A percentile compares a stretch with the other conserved stretches of the same genome.
Evolutionary conservation across 83 land plant genomes (phyloP).

Genomic region (Picea mariana): DNA sequence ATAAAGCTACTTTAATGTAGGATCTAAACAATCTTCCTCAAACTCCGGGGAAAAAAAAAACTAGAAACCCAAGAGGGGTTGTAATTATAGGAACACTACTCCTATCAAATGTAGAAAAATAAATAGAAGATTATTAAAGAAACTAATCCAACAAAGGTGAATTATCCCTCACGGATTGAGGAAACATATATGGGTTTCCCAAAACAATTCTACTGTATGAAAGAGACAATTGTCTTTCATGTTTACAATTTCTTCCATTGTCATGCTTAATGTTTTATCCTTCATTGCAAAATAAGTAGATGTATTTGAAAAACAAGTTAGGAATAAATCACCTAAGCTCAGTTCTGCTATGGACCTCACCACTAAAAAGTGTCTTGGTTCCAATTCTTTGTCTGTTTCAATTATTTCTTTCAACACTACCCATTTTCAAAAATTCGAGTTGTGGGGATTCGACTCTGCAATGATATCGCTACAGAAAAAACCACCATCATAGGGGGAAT

Average conservation of each 20-base stretch:
- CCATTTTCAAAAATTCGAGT: too few relatives aligned
- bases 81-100: constrained; percentile 16
- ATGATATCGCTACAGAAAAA: too few relatives aligned
- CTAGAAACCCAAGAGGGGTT: constrained; percentile 72
- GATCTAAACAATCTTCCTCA: constrained; percentile 71
- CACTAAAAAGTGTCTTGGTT: too few relatives aligned
- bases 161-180: constrained; percentile 17
- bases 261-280: constrained; percentile 47
- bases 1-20: constrained; percentile 59
- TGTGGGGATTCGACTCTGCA: too few relatives aligned
- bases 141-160: constrained; percentile 48
- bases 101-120: constrained; percentile 36
- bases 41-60: constrained; percentile 52
- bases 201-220: constrained; percentile 78
- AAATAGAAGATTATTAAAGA: constrained; percentile 44
- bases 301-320: too few relatives aligned
- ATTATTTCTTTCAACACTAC: too few relatives aligned
- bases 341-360: too few relatives aligned
- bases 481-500: too few relatives aligned
- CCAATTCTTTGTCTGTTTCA: too few relatives aligned
- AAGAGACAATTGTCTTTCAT: constrained; percentile 61
- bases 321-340: neutral
- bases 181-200: constrained; percentile 80
- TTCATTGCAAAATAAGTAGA: constrained; percentile 26
- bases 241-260: constrained; percentile 50